Base-by-base conservation (phyloP, 163 green algal species). In the Prototheca cutis region DNA sequence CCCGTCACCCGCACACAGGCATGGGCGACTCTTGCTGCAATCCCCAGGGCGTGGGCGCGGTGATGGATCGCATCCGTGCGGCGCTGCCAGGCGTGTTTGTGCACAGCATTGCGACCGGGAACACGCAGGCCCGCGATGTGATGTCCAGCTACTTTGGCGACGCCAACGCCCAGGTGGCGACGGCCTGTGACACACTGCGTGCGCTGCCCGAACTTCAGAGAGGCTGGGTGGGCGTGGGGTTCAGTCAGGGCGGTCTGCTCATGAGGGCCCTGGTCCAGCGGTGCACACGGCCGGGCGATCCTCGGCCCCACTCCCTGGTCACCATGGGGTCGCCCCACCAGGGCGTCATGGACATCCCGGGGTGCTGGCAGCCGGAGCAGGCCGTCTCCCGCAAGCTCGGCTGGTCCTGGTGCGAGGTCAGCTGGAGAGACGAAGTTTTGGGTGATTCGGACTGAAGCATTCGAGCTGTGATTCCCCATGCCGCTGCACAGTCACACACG, bases 171-270 rank as follows among this genome's bases (percentile, higher is more conserved):
- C 77, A 91, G 80, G 81, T 93, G 1, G 72, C 54, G 5, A 28
- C 45, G 2, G 87, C 83, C 18, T 96, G 89, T 61, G 39, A 81
- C 0, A 42, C 82, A 62, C 53, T 96, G 6, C 45, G 61, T 1
- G 55, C 29, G 4, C 79, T 83, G 15, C 57, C 71, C 2, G 66
- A 90, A 74, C 78, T 95, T 23, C 18, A 52, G 19, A 58, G 64
- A n/a, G 89, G 83, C n/a, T 96, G 82, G 74, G 89, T 95, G 66
- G 84, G 79, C 1, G 65, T 96, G n/a, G 89, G 89, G 19, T 94
- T 96, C 68, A 86, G 66, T 2, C 89, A 80, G 86, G 76, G 76
- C 47, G 73, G 78, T 2, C 75, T 78, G 62, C 81, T 84, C 62
- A 40, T 83, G 60, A 73, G 85, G 58, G 87, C 81, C 8, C 79